phyloP scores from a whole-genome alignment of 208 protist genomes.

The Tritrichomonas foetus region DNA sequence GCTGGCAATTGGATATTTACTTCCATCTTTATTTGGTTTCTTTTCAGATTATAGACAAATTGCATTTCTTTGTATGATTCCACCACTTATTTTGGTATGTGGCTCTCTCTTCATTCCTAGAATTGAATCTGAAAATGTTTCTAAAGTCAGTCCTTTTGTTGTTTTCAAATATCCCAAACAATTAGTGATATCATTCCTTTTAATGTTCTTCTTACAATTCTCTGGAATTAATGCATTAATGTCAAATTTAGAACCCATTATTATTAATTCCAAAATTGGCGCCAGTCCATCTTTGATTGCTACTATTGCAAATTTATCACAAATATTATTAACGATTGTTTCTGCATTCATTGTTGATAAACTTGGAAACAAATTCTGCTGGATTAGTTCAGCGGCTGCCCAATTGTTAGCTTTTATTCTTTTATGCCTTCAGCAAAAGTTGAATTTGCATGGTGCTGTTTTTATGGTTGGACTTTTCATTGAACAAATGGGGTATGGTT shows the following conservation, averaged over 20 bases:
- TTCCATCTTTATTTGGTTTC: background rate
- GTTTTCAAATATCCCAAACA: background rate
- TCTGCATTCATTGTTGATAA: background rate
- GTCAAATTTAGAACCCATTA: background rate
- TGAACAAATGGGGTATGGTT: background rate
- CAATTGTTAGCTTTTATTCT: background rate
- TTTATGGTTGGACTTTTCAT: background rate
- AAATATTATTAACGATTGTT: background rate
- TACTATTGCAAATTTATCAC: background rate
- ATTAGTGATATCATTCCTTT: background rate
- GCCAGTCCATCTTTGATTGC: background rate
- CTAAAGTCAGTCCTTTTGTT: background rate
- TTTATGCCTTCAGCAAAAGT: background rate
- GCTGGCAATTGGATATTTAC: background rate
- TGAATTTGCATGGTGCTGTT: background rate
- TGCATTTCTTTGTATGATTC: background rate
- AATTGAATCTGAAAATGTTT: background rate
- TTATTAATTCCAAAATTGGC: background rate
- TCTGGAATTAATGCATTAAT: background rate
- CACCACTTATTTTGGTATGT: background rate
- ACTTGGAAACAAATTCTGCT: background rate
- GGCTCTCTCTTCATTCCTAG: background rate
- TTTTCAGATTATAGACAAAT: background rate
- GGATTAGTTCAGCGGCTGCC: background rate
- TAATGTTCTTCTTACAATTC: slow-evolving; percentile 25